Evolutionary conservation across 768 basidiomycete genomes (phyloP), one percentile per base, ranked within the genome.

Genomic region (Leccinum variicolor): DNA sequence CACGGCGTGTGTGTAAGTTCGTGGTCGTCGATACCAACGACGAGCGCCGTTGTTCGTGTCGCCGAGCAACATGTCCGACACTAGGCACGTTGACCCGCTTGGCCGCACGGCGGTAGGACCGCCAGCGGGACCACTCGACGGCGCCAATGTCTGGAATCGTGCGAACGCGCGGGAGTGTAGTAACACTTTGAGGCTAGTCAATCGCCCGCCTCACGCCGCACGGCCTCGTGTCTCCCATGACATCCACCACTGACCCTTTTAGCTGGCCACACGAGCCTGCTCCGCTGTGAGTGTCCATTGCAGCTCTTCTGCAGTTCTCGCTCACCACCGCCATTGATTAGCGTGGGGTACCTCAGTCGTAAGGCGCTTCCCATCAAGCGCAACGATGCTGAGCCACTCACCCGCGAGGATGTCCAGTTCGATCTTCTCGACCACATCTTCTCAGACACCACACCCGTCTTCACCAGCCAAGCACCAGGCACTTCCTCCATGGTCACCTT

Each of bases 341-440:
- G 81, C 62, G 79, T 81, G 59, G 83, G 83, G 43, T 83, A 85
- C 68, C 79, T 85, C 65, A 85, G 80, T 69, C 80, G 82, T 64
- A 70, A 73, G 63, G 85, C 86, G 34, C 76, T 90, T 57, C 87
- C 89, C 53, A 91, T 91, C 73, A 91, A 91, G 75, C 84, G 87
- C 64, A 83, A 81, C 65, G 90, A 93, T 69, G 91, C 89, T 13
- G 90, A 92, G 65, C 87, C 90, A 53, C 79, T 94, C 61, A 87
- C 87, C 23, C 84, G 92, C 46, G 83, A 86, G 70, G 92, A 94
- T 73, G 84, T 94, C 53, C 91, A 94, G 75, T 92, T 83, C 73
- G 90, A 94, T 76, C 81, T 94, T 50, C 84, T 96, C 56, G 70
- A 86, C 65, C 79, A 83, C 74, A 84, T 95, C 67, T 96, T 96